These are phyloP conservation scores for Hypoxylon perforatum DNA, from an alignment of 495 filamentous ascomycete genomes.

Conservation along the genomic window DNA sequence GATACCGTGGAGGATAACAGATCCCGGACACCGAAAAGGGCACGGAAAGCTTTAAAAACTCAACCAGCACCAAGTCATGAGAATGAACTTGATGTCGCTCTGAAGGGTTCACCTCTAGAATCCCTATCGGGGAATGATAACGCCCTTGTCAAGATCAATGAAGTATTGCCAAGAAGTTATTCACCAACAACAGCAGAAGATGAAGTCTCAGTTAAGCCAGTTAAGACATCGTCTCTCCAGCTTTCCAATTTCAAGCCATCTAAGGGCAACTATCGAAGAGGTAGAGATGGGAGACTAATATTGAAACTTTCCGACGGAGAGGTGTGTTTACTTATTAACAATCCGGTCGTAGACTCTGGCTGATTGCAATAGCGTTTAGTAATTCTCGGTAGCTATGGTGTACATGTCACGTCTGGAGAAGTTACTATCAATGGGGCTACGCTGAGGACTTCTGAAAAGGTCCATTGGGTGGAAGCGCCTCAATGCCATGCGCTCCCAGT, in stretches of 20 bases:
- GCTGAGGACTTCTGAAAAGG: conserved; percentile 61
- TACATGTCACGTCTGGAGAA: conserved; percentile 69
- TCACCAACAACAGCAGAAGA: conserved; percentile 32
- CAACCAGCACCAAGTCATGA: conserved; percentile 21
- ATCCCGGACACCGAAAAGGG: conserved; percentile 5
- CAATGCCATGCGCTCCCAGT: conserved; percentile 81
- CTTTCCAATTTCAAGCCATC: conserved; percentile 59
- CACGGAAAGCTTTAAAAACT: conserved; percentile 7
- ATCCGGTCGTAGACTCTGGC: conserved; percentile 7
- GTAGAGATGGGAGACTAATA: conserved; percentile 47
- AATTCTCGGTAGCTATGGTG: conserved; percentile 77
- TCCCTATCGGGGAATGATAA: neutral
- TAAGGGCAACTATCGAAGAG: conserved; percentile 54
- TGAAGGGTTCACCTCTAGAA: neutral
- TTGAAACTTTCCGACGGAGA: conserved; percentile 59
- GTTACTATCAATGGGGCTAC: conserved; percentile 76
- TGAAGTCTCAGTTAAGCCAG: conserved; percentile 27
- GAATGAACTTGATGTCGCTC: conserved; percentile 2
- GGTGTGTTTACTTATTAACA: conserved; percentile 41
- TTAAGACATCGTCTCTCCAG: conserved; percentile 28
- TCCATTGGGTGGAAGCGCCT: conserved; percentile 75
- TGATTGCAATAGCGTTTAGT: conserved; percentile 65
- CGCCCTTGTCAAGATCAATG: neutral
- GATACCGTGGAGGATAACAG: conserved; percentile 7
- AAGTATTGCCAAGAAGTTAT: conserved; percentile 19